A percentile compares a stretch with the other conserved stretches of the same genome.
Conservation (phyloP, 2,329 filamentous ascomycete genomes). For the Aspergillus floridensis region DNA sequence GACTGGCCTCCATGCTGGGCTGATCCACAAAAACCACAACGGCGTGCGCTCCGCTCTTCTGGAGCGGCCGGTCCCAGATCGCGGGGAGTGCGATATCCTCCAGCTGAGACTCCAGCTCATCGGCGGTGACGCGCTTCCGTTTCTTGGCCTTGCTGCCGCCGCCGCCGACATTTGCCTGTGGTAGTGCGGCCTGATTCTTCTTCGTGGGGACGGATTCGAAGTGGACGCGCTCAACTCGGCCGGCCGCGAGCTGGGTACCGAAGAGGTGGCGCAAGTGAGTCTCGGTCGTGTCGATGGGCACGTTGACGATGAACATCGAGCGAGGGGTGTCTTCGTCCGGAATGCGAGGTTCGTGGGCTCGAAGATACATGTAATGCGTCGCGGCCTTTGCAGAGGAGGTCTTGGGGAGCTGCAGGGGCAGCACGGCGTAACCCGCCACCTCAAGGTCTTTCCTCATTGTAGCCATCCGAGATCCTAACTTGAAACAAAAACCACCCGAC, state of each 20-base stretch:
- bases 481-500: not conserved
- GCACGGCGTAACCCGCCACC: slow-evolving; percentile 63
- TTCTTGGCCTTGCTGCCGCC: slow-evolving; percentile 46
- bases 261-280: slow-evolving; percentile 75
- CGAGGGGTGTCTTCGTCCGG: slow-evolving; percentile 70
- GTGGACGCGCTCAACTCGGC: slow-evolving; percentile 71
- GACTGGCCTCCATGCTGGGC: slow-evolving; percentile 69
- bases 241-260: slow-evolving; percentile 68
- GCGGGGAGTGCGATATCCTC: slow-evolving; percentile 63
- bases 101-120: slow-evolving; percentile 55
- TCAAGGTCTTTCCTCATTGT: slow-evolving; percentile 40
- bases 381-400: slow-evolving; percentile 60
- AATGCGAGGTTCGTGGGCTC: slow-evolving; percentile 75
- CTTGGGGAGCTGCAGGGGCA: slow-evolving; percentile 66
- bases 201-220: slow-evolving; percentile 61
- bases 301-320: slow-evolving; percentile 86
- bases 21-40: slow-evolving; percentile 81
- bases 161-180: slow-evolving; percentile 20
- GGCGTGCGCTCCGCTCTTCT: slow-evolving; percentile 72
- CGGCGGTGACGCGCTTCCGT: slow-evolving; percentile 52
- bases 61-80: slow-evolving; percentile 70
- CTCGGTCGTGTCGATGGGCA: slow-evolving; percentile 80
- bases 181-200: slow-evolving; percentile 20
- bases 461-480: not conserved
- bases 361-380: slow-evolving; percentile 83